Evolutionary conservation across 2,329 filamentous ascomycete species (phyloP), one percentile per base, ranked within the genome.

Genomic region (Phaeophleospora eucalypticola): DNA sequence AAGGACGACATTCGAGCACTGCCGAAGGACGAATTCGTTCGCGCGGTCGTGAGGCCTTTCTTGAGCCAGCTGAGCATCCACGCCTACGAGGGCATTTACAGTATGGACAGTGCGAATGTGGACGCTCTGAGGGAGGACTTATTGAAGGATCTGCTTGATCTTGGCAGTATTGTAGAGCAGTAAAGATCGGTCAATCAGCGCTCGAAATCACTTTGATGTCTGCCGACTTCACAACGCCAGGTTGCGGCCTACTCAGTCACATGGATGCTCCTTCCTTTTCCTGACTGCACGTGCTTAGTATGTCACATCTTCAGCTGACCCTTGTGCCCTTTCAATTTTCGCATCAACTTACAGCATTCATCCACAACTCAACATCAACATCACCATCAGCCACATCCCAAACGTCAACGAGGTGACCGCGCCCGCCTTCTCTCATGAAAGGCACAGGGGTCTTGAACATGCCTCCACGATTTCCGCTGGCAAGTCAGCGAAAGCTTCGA

Each of bases 1-100:
- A 73, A 77, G 53, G 66, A 69, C 43, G 69, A 75, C 39, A 72
- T 80, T 45, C 73, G 77, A 43, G 75, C 77, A 24, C 73, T 78
- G 54, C 68, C 74, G 4, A 75, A 74, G 52, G 71, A 78, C 20
- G 79, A 82, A 54, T 72, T 97, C 48, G 80, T 93, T 4, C 82
- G 82, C 48, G 85, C 85, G 63, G 79, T 96, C 10, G 69, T 97
- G 52, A 77, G 87, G 57, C 91, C 91, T 0, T 97, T 96, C 70
- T 89, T 97, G 63, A 86, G 85, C 12, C 87, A 94, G 64, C 71
- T 98, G 54, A 96, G 90, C 65, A 96, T 98, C 61, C 87, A 84
- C 65, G 85, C 87, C 0, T 98, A 96, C 69, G 93, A 98, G 72
- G 86, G 84, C 52, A 91, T 86, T 45, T 98, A 98, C 67, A 82